Evolutionary conservation across 1,284 basidiomycete species (phyloP), one percentile per base, ranked within the genome.

Genomic region (Apiotrichum veenhuisii): DNA sequence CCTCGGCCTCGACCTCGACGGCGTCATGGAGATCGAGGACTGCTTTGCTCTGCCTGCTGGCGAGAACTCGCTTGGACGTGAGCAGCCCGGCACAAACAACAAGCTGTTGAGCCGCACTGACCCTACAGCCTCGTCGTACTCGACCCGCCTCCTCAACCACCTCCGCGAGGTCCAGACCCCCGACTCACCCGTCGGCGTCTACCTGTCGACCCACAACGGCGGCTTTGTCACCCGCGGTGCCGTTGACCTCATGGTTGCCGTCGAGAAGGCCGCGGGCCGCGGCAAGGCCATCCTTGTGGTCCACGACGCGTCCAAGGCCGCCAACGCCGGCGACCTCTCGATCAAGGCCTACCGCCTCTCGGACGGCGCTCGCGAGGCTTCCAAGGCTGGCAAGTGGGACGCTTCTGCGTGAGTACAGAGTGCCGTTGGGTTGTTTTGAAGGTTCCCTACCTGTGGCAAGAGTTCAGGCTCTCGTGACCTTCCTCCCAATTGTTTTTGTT

Each of bases 161-260:
- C 68, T 76, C 33, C 64, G 69, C 14, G 71, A 97, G 74, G 91
- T 98, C 59, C 89, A 92, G 74, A 86, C 88, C 54, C 94, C 97
- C 71, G 93, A 95, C 75, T 92, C 89, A 67, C 85, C 96, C 48
- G 90, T 98, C 56, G 96, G 96, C 44, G 92, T 97, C 77, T 99
- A 99, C 81, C 91, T 96, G 75, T 88, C 88, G 46, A 91, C 87
- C 46, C 85, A 87, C 20, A 82, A 91, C 51, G 91, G 92, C 40
- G 91, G 91, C n/a, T 97, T 95, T 77, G 87, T 91, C 78, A 89
- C 87, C 68, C 89, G 92, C 72, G 84, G 85, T n/a, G 79, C 96
- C 47, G 82, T 98, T 50, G 91, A 97, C 61, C 88, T 91, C 17
- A 88, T 96, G 74, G 85, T 87, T 38, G 84, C 89, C n/a, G 73